Base-by-base conservation (phyloP, 495 filamentous ascomycete genomes). In the Neurospora sp. region DNA sequence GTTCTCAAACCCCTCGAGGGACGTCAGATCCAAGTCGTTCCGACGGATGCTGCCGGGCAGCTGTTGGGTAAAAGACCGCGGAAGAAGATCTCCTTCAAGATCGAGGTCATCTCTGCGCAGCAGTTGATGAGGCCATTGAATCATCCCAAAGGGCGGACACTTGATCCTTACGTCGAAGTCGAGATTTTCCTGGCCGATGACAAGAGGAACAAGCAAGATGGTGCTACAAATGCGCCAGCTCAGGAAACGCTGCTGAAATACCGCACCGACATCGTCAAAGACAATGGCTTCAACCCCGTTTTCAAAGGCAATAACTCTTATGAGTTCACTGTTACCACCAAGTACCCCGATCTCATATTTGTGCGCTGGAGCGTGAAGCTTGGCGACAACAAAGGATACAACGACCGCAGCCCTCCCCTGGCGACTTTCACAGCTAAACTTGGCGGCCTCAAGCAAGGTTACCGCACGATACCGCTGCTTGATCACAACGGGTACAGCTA, bases 161-260 rank as follows among this genome's bases (percentile, higher is more conserved):
- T 98, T 75, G 94, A 98, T 78, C 94, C 96, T 0, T 99, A 96
- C 76, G 88, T 98, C 70, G 94, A 98, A 76, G 90, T 98, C 40
- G 96, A 99, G 80, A 91, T 98, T 80, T 94, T 96, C 79, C 90
- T 92, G 75, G 94, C 96, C 5, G 96, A 98, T 80, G 94, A 97
- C 82, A 96, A 94, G 81, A 78, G 84, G 68, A 87, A 88, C 76
- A 85, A 85, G 77, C 75, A 79, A 12, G 83, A 85, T 35, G 75
- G 71, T n/a, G 71, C 75, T 11, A 59, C 75, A 27, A 83, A 82
- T n/a, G 73, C 71, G 7, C 76, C 78, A 2, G 89, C 87, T 31
- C 90, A 88, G 48, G 93, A 94, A 6, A 80, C 79, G 27, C 76
- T 68, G 37, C 89, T 94, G 76, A 91, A 91, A 72, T 88, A 89